Base-by-base conservation (phyloP, 306 rosid genomes). In the Malus fusca region DNA sequence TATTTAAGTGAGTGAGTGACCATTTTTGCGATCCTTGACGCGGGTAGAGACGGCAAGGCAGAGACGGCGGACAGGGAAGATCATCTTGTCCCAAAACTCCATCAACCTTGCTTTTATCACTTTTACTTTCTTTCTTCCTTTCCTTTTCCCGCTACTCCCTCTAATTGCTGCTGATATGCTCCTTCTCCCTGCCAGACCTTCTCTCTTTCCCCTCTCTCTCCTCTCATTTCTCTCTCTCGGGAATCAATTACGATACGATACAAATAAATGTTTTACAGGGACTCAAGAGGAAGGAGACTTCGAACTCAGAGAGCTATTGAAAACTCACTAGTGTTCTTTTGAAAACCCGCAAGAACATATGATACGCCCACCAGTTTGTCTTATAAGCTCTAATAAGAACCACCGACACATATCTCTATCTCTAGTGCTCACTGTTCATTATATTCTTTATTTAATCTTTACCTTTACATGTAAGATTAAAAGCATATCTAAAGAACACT, bases 21-120 rank as follows among this genome's bases (percentile, higher is more conserved):
- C 97, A 44, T 76, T 84, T 75, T 84, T 85, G 77, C 81, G 90
- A 78, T 81, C 33, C 77, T 85, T 91, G 75, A 93, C 80, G 35
- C 92, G 93, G 73, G 85, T 11, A 68, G 92, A 89, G 84, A 93
- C 81, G 61, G 97, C 77, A 37, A 88, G 84, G 83, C 88, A 91
- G 30, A 91, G 85, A 52, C 98, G 96, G 68, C 88, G 86, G 22
- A 91, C 90, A 0, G 98, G 98, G 67, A 89, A 89, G 55, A 89
- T 35, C 86, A 93, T 86, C 74, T 82, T 87, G 44, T 86, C 82
- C 86, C 82, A 89, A 11, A 91, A 73, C 72, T 84, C 85, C 97
- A 91, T 89, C 28, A 87, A 81, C 55, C 83, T 80, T 7, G 63
- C 58, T 63, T 75, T 85, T 11, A 80, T 80, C 28, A 71, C 76